Base-by-base conservation (phyloP, 345 rosid species). In the Capsella bursapastoris region DNA sequence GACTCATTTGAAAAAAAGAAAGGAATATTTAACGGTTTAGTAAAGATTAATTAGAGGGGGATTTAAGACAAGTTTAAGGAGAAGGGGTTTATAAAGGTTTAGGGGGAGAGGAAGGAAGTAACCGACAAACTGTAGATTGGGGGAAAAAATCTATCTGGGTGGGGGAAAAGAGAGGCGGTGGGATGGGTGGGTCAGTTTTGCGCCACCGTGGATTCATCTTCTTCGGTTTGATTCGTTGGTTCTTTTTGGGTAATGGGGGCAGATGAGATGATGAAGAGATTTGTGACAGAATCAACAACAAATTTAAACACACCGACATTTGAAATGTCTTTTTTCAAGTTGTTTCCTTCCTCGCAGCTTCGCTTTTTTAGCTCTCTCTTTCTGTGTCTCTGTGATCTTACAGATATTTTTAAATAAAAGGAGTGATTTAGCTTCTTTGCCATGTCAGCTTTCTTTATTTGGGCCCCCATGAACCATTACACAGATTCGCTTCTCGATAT, bases 81-180 rank as follows among this genome's bases (percentile, higher is more conserved):
- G 9, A 16, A 40, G 18, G 35, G 43, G 55, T 53, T 59, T 75
- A 76, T 72, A 78, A 43, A 73, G 79, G 66, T 76, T 75, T 35
- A 7, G 7, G 3, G 45, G 45, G 45, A 49, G 68, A 27, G 56
- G 68, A 27, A 4, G 37, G 51, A 48, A 38, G 57, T 76, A 50
- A 76, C 88, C 90, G 88, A 83, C 87, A 76, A 67, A 81, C 86
- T 81, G 87, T 81, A 60, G 25, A 57, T 1, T 12, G 1, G 11
- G 0, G 22, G 16, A 63, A 14, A 83, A 78, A 80, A 68, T 22
- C 25, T 22, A 84, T 84, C 87, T 75, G 25, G 25, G 25, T 7
- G 10, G 11, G 13, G 63, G 58, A 43, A 43, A 49, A 63, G 69
- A 72, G 28, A 83, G 90, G 83, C 89, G 90, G 90, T 83, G 84